Evolutionary conservation across 306 rosid genomes (phyloP).

Genomic region (Acacia crassicarpa): DNA sequence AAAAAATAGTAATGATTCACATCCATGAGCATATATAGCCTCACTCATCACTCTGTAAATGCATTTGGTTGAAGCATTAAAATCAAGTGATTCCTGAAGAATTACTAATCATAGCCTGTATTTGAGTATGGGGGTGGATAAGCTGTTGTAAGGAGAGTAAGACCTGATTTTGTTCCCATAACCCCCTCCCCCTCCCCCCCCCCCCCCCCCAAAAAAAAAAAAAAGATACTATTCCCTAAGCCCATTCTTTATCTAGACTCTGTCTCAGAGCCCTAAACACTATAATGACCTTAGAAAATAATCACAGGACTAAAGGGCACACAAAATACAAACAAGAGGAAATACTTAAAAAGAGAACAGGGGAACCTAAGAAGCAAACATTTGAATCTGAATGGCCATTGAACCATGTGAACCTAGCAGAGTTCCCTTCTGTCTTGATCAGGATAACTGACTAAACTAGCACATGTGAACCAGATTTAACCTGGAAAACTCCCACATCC

Average conservation of each 20-base stretch:
- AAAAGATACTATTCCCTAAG: not conserved
- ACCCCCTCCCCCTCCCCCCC: too few species aligned
- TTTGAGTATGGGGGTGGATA: conserved; percentile 5
- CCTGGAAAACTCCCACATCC: conserved; percentile 9
- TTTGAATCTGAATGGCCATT: not conserved
- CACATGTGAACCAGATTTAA: not conserved
- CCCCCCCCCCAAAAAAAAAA: too few species aligned
- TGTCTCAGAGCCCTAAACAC: not conserved
- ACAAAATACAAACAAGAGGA: conserved; percentile 10
- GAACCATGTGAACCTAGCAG: conserved; percentile 12
- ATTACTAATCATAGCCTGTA: not conserved
- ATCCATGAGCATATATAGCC: not conserved
- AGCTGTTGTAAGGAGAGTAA: not conserved
- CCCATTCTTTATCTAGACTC: conserved; percentile 1
- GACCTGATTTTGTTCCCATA: not conserved
- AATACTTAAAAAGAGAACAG: conserved; percentile 13
- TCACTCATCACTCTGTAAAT: not conserved
- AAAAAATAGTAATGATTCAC: not conserved
- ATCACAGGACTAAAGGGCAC: conserved; percentile 11
- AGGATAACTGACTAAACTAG: too few species aligned
- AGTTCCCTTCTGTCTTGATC: not conserved
- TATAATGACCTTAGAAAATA: not conserved
- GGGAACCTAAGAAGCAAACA: conserved; percentile 20
- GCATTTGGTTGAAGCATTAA: conserved; percentile 5
- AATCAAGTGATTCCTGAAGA: conserved; percentile 4